These are phyloP conservation scores for Rosa multiflora DNA, from an alignment of 306 rosid genomes.

Conservation along the genomic window DNA sequence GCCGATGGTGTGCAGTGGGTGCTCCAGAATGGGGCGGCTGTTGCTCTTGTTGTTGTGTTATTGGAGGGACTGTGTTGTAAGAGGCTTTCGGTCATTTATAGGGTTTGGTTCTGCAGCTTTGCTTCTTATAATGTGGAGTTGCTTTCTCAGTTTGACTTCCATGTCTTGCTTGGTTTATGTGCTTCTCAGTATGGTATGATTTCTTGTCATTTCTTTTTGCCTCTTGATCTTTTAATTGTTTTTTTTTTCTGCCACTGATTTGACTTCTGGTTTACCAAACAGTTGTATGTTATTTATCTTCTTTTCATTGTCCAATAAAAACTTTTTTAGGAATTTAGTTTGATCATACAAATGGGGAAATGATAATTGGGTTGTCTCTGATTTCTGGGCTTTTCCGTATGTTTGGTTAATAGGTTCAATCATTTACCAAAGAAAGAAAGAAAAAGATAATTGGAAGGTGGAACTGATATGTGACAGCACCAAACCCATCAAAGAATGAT, in stretches of 20 bases:
- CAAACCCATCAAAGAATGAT: not conserved
- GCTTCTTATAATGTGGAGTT: constrained; percentile 95
- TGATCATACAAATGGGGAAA: not conserved
- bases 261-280: not conserved
- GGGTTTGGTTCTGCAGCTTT: constrained; percentile 76
- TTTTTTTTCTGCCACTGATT: not conserved
- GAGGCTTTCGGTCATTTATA: constrained; percentile 72
- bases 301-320: not conserved
- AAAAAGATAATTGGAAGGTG: not conserved
- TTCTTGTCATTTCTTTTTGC: not conserved
- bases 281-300: not conserved
- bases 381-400: not conserved
- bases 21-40: constrained; percentile 53
- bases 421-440: not conserved
- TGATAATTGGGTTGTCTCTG: not conserved
- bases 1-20: constrained; percentile 77
- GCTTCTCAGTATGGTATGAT: constrained; percentile 85
- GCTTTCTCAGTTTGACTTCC: constrained; percentile 88
- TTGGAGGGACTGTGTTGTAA: constrained; percentile 70
- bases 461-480: not conserved
- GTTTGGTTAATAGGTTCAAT: not conserved
- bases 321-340: not conserved
- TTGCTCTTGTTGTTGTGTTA: constrained; percentile 45
- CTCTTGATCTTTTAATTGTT: not conserved
- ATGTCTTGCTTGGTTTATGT: constrained; percentile 83